Evolutionary conservation across 176 grass and related monocot species (phyloP), one percentile per base, ranked within the genome.

Genomic region (Bolboschoenus planiculmis): DNA sequence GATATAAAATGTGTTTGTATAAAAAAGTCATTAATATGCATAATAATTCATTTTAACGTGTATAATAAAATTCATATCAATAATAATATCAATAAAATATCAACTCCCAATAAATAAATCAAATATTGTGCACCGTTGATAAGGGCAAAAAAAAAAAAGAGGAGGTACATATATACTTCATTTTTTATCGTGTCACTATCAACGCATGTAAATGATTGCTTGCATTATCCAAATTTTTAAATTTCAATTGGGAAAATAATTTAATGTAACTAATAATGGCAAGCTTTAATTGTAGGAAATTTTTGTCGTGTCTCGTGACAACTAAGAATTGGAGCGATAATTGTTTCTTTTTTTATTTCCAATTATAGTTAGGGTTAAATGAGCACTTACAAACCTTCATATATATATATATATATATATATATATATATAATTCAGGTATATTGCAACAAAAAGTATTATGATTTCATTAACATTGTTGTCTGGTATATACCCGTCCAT

Each of bases 201-300:
- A 20, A 5, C 16, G 58, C 58, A 30, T 66, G 62, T 37, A 66
- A 37, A 67, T 67, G 33, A 67, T 67, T 67, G 63, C 63, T 36
- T 67, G 33, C 63, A 67, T 67, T 67, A 67, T 67, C 63, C 63
- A 67, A 67, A 15, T 18, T 67, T 37, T 67, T n/a, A 67, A 67
- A 67, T 37, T 20, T 36, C 63, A 67, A 67, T 67, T 67, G 63
- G 63, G 30, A 20, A 66, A 34, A 66, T 66, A 66, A 35, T 67
- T 67, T 67, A 20, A 33, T 37, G 20, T 67, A 67, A 67, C 30
- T 67, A 37, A 31, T 67, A 67, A 67, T 36, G 63, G 31, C 31
- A 67, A 67, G 11, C 63, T 67, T 67, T n/a, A n/a, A n/a, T n/a
- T 67, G 15, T 36, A 67, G 63, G 63, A 36, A 36, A 18, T 20